Base-by-base conservation (phyloP, 2,329 filamentous ascomycete genomes). In the Colletotrichum destructivum region DNA sequence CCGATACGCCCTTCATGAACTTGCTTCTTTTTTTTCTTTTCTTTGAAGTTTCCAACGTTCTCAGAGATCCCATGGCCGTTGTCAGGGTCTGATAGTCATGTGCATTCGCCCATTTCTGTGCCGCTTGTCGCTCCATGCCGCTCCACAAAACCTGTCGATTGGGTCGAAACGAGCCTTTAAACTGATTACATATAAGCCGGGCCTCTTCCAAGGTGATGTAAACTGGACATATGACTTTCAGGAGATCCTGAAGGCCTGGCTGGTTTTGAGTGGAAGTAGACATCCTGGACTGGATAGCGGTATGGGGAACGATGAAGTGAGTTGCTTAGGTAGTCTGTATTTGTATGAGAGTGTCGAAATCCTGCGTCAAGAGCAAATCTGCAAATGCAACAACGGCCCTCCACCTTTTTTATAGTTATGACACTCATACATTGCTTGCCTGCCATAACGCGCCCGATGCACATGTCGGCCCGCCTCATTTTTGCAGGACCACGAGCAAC, bases 271-370 rank as follows among this genome's bases (percentile, higher is more conserved):
- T 11, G 54, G 12, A 13, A 3, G 15, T 13, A 12, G 12, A 9
- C n/a, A 9, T 23, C 15, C 21, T 15, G 0, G 8, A 1, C 21
- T 15, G 2, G 4, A 1, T 15, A 5, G 16, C 0, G 35, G 9
- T 16, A 35, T 16, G 12, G 12, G 3, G 13, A 7, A 8, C 7
- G 31, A 9, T 1, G 1, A 4, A 8, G 11, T 23, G n/a, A 12
- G 21, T 21, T 12, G 8, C 38, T 57, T 0, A 31, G 31, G 31
- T 31, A 31, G 31, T 31, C 31, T 7, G 5, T 31, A 31, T 1
- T 31, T 31, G 31, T 31, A 31, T 2, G 31, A 31, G 31, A 31
- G 31, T 31, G 31, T 9, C 7, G 31, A 9, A 31, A 31, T 31
- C 31, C 31, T 31, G 31, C 31, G 31, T 9, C 31, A 31, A 8